These are phyloP conservation scores for Grosmannia clavigera DNA, from an alignment of 2,329 filamentous ascomycete genomes.

Conservation along the genomic window DNA sequence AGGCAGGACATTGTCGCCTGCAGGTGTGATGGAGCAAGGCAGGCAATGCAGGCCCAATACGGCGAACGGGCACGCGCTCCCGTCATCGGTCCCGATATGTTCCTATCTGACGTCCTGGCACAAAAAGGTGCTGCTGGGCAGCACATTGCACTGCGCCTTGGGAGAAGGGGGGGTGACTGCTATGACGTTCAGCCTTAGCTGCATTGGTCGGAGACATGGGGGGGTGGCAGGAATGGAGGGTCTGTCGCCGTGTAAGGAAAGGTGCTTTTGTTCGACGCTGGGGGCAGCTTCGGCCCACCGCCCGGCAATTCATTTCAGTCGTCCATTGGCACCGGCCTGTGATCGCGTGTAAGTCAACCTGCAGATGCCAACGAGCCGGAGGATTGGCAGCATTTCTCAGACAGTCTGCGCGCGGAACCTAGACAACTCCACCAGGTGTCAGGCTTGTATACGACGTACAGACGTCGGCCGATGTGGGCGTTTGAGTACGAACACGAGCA, in stretches of 20 bases:
- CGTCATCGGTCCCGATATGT: background rate
- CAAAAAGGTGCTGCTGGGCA: background rate
- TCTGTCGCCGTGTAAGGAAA: background rate
- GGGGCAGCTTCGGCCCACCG: background rate
- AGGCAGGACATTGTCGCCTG: no score
- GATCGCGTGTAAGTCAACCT: background rate
- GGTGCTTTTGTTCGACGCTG: background rate
- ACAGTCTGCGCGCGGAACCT: background rate
- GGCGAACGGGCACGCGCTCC: background rate
- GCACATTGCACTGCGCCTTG: background rate
- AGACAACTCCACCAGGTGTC: background rate
- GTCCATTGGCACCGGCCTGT: background rate
- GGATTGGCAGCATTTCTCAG: background rate
- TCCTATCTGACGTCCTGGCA: background rate
- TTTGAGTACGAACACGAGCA: background rate
- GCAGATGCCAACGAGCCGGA: background rate
- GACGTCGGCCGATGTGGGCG: no score
- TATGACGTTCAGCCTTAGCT: conserved; percentile 4
- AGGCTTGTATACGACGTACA: no score
- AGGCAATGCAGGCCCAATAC: background rate
- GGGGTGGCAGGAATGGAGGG: background rate
- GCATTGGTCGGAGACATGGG: conserved; percentile 1
- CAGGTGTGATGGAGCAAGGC: no score
- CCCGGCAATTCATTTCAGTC: background rate
- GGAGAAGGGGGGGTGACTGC: no score